A percentile compares a stretch with the other conserved stretches of the same genome.
Evolutionary conservation across 108 stramenopile species (phyloP).

Genomic region (Pseudonitzschia pungens): DNA sequence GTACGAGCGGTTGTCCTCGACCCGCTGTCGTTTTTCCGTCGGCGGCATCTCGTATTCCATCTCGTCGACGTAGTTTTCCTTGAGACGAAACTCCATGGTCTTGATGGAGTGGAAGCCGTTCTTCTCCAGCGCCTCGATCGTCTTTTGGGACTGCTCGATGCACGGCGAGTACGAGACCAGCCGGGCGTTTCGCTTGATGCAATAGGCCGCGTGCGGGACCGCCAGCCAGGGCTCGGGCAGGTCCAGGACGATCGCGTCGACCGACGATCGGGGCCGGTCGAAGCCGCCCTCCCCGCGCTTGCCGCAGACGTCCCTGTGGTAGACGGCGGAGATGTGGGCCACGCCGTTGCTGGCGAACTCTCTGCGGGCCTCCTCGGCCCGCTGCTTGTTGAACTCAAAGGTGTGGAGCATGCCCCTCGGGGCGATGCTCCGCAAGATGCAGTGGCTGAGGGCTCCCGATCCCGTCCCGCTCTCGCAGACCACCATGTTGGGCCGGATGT

Average conservation of each 20-base stretch:
- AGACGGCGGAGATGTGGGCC: constrained; percentile 69
- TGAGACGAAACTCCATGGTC: constrained; percentile 87
- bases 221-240: constrained; percentile 95
- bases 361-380: constrained; percentile 73
- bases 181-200: constrained; percentile 66
- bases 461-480: constrained; percentile 94
- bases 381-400: constrained; percentile 89
- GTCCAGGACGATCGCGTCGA: constrained; percentile 93
- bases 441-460: constrained; percentile 82
- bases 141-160: constrained; percentile 92
- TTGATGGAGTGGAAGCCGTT: constrained; percentile 77
- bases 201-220: constrained; percentile 77
- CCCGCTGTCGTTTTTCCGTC: constrained; percentile 43
- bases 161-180: constrained; percentile 93
- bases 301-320: constrained; percentile 86
- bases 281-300: constrained; percentile 66
- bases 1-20: constrained; percentile 21
- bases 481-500: constrained; percentile 83
- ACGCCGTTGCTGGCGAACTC: constrained; percentile 86
- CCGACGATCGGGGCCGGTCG: constrained; percentile 54
- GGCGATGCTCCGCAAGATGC: constrained; percentile 84
- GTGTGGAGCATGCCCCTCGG: constrained; percentile 87
- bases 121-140: constrained; percentile 52
- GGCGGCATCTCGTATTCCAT: constrained; percentile 57
- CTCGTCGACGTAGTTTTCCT: constrained; percentile 81